phyloP scores from a whole-genome alignment of 805 yeast species.

The Metschnikowia henanensis region DNA sequence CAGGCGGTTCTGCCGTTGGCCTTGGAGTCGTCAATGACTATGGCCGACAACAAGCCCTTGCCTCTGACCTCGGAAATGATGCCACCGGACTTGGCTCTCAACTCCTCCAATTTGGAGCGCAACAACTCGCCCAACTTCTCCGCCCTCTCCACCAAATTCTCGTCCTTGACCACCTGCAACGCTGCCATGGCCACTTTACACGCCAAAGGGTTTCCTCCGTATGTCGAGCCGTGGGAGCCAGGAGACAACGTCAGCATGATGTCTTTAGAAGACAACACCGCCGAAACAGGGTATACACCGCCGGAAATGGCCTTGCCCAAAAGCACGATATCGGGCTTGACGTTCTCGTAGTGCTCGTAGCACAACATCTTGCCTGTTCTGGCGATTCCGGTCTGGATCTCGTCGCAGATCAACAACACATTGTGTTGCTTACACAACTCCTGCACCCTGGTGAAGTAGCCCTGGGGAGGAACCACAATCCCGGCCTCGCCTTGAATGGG shows the following conservation, averaged over 20 bases:
- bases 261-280: constrained; percentile 85
- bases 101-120: constrained; percentile 53
- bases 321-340: constrained; percentile 86
- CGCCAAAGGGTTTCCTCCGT: constrained; percentile 96
- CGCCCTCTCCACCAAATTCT: constrained; percentile 80
- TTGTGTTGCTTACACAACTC: constrained; percentile 79
- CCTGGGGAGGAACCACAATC: constrained; percentile 88
- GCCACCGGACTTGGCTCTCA: constrained; percentile 53
- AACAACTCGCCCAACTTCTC: constrained; percentile 67
- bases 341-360: constrained; percentile 75
- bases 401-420: constrained; percentile 90
- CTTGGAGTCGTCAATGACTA: constrained; percentile 82
- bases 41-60: constrained; percentile 83
- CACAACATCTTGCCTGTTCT: constrained; percentile 95
- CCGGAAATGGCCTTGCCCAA: constrained; percentile 96
- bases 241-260: constrained; percentile 89
- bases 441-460: constrained; percentile 71
- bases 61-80: constrained; percentile 71
- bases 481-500: constrained; percentile 99
- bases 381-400: constrained; percentile 96
- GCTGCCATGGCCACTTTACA: constrained; percentile 94
- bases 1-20: constrained; percentile 92
- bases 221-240: constrained; percentile 97
- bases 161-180: constrained; percentile 84
- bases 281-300: constrained; percentile 90